These are phyloP conservation scores for Chaetomium olivaceum DNA, from an alignment of 2,329 filamentous ascomycete species.

Conservation along the genomic window DNA sequence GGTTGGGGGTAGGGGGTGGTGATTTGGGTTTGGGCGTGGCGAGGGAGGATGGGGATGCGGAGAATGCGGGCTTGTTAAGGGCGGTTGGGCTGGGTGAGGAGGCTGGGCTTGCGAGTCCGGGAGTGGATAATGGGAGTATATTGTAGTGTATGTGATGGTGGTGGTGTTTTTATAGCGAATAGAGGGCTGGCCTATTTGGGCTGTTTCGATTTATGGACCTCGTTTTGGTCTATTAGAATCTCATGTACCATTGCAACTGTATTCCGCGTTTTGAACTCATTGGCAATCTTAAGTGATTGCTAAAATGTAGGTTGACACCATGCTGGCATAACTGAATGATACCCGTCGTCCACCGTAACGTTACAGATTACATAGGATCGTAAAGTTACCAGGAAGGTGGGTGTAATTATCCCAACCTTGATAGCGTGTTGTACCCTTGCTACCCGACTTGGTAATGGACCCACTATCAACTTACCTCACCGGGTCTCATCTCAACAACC, in stretches of 20 bases:
- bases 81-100: conserved; percentile 26
- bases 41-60: conserved; percentile 30
- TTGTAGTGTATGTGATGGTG: conserved; percentile 20
- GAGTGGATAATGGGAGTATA: conserved; percentile 29
- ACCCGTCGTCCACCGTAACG: background rate
- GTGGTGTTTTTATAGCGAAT: background rate
- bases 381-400: background rate
- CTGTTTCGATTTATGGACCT: background rate
- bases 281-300: background rate
- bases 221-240: background rate
- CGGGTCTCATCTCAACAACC: background rate
- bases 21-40: conserved; percentile 14
- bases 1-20: background rate
- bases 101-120: conserved; percentile 18
- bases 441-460: background rate
- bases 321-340: background rate
- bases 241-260: background rate
- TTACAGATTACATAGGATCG: background rate
- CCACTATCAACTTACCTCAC: conserved; percentile 3
- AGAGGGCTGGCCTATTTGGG: background rate
- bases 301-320: background rate
- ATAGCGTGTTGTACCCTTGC: background rate
- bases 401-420: background rate
- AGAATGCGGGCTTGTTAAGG: conserved; percentile 31
- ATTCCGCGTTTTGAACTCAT: background rate